Evolutionary conservation across 108 stramenopile species (phyloP), one percentile per base, ranked within the genome.

Genomic region (Fragilaria crotonensis): DNA sequence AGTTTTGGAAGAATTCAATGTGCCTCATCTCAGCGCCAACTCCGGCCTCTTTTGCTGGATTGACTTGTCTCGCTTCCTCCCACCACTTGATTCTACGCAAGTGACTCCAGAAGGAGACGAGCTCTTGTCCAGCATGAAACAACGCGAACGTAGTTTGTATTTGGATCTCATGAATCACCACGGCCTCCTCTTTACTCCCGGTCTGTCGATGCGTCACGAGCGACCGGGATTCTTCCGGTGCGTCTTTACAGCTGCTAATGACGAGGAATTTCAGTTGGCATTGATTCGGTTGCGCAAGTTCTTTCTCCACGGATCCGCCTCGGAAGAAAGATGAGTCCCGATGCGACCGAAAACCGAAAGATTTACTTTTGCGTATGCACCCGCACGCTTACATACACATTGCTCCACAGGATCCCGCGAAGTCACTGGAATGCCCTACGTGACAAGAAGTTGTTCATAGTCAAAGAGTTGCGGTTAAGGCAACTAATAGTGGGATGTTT

Each of bases 151-250:
- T n/a, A 33, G 52, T 25, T 60, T 92, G 29, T 92, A 89, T 54
- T 31, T 88, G 51, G 71, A 72, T 28, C 57, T 90, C 17, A 68
- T 93, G 76, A 59, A 80, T 44, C 71, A 89, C 30, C 73, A 73
- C 70, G 92, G 92, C n/a, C 62, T 89, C 22, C 53, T 85, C 14
- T 81, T 93, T 28, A 93, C 92, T 9, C 92, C 92, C 30, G 92
- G 92, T 2, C 63, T 68, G 44, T 84, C 80, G 52, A 93, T 88
- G 88, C 72, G 77, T 57, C 84, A 80, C 62, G 85, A 89, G 69
- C 54, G 55, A 23, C 80, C 87, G 5, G 92, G 92, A 4, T 93
- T 84, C 59, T 93, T 93, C 57, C 77, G 92, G 20, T 86, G 79
- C 64, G 92, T 93, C 3, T 93, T 93, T 56, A 80, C 92, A 25